Conservation (phyloP, 192 early-diverging fungal genomes). For the Podila horticola region DNA sequence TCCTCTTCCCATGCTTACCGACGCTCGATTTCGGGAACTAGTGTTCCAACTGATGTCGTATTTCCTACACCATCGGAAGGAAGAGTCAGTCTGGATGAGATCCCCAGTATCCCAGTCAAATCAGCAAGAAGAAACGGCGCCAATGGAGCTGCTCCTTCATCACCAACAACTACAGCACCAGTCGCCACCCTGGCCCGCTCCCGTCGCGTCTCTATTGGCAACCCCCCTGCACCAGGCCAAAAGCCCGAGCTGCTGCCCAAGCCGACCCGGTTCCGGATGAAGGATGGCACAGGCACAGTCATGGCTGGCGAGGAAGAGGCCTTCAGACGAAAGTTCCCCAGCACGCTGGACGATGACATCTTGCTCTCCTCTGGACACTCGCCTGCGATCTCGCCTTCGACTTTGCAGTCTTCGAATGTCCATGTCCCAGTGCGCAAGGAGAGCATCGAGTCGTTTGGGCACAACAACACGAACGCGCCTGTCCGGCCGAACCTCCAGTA, state of each 20-base stretch:
- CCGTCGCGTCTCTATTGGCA: conserved; percentile 17
- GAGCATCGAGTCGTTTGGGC: not conserved
- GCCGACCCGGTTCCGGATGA: conserved; percentile 51
- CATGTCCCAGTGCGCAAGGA: not conserved
- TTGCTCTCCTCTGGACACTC: not conserved
- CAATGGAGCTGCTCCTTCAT: not conserved
- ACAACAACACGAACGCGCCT: not conserved
- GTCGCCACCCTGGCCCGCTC: not conserved
- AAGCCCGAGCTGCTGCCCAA: conserved; percentile 50
- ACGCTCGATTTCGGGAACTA: not conserved
- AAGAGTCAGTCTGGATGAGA: conserved; percentile 13
- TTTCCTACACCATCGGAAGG: not conserved
- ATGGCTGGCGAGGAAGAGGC: conserved; percentile 39
- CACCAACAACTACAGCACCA: not conserved
- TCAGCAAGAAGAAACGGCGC: conserved; percentile 14
- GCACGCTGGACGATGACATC: conserved; percentile 28
- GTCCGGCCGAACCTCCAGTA: conserved; percentile 10
- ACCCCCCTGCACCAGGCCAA: conserved; percentile 21
- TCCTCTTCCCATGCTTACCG: not conserved
- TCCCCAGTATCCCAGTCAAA: conserved; percentile 24
- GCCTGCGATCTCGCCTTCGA: not conserved
- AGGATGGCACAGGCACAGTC: conserved; percentile 31
- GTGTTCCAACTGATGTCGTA: not conserved
- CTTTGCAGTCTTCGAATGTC: not conserved
- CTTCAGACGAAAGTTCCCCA: conserved; percentile 38